A percentile compares a stretch with the other conserved stretches of the same genome.
Evolutionary conservation across 2,329 filamentous ascomycete genomes (phyloP).

Genomic region (Bipolaris zeicola): DNA sequence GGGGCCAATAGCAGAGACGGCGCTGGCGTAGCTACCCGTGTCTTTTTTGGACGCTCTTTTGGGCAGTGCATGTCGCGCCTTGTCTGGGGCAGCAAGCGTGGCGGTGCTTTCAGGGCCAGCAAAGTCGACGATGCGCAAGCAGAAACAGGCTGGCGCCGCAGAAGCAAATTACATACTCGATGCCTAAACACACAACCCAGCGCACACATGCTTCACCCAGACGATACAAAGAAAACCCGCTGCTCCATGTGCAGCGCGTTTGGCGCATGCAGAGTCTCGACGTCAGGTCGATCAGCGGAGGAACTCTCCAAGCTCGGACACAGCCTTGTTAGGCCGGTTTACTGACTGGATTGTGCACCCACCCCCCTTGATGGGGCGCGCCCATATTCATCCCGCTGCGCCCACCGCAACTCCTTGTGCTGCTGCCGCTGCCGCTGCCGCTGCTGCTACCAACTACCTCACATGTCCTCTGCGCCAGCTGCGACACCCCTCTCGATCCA

Average conservation of each 20-base stretch:
- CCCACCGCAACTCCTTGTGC: slow-evolving; percentile 5
- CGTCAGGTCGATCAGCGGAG: slow-evolving; percentile 13
- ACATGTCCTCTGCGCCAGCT: slow-evolving; percentile 10
- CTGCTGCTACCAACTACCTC: slow-evolving; percentile 1
- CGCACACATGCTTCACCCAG: no score
- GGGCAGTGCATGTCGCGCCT: slow-evolving; percentile 7
- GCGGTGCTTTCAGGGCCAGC: background rate
- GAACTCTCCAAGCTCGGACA: slow-evolving; percentile 18
- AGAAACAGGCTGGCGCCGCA: background rate
- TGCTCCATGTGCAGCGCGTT: slow-evolving; percentile 1
- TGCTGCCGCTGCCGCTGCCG: background rate
- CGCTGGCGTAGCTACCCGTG: background rate
- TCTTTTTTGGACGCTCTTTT: slow-evolving; percentile 10
- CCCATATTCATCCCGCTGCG: slow-evolving; percentile 14
- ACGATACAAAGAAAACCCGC: background rate
- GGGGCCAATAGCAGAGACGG: slow-evolving; percentile 13
- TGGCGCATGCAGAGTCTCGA: slow-evolving; percentile 16
- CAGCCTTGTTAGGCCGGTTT: slow-evolving; percentile 11
- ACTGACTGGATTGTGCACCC: background rate
- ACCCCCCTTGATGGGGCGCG: slow-evolving; percentile 9
- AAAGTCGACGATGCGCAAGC: background rate
- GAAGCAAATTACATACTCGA: background rate
- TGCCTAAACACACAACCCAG: no score
- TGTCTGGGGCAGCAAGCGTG: background rate
- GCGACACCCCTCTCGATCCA: slow-evolving; percentile 4